Evolutionary conservation across 2,329 filamentous ascomycete species (phyloP), one percentile per base, ranked within the genome.

Genomic region (Colletotrichum simmondsii): DNA sequence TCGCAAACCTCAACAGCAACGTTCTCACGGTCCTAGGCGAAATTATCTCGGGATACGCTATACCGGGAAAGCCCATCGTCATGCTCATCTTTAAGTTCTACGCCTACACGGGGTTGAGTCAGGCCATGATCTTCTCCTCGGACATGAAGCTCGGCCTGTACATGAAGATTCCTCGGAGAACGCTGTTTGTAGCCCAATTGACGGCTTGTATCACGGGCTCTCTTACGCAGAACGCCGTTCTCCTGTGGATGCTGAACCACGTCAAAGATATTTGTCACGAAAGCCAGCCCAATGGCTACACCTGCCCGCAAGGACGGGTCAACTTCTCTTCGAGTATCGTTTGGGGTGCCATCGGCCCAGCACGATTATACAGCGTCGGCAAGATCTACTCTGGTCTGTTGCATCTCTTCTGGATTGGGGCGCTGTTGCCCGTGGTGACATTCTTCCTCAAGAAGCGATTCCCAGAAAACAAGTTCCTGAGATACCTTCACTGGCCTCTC

Each of bases 111-210:
- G 80, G 81, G 0, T 80, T 79, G 22, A 77, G 78, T 4, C 81
- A 84, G 19, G 81, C 82, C 2, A 75, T 85, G 11, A 76, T 77
- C 57, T 84, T 85, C 68, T 79, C 91, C 0, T 89, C 92, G 58
- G 85, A 86, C 69, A 77, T 86, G 58, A 87, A 87, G 71, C 78
- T 87, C 6, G 85, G 82, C 0, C 78, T 83, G 42, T 83, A 83
- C 69, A 83, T 90, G 86, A 89, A 92, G 66, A 85, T 92, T 0
- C 88, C 90, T 0, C 89, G 89, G 2, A 86, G 87, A 7, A 83
- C 86, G 0, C 86, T 91, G 10, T 91, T 92, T 81, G 89, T 91
- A 76, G 88, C 88, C 2, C 90, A 92, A 75, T 82, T 92, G 11
- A 88, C 91, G 32, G 90, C 89, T 4, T 88, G 87, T 19, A 78